Evolutionary conservation across 805 yeast species (phyloP).

Genomic region (Yarrowia sp.): DNA sequence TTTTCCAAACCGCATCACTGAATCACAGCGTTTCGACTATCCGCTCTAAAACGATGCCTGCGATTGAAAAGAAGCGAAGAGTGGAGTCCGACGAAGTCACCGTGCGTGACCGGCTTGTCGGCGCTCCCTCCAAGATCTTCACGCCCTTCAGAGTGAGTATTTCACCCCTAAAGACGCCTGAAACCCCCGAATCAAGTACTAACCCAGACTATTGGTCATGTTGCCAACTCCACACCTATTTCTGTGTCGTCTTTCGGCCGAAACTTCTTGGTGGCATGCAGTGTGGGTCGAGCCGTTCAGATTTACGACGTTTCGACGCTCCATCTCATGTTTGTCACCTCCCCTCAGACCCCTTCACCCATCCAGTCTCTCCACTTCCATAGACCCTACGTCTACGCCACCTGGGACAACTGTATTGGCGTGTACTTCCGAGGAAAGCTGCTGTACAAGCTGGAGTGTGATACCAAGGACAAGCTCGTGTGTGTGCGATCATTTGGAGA

Average conservation of each 20-base stretch:
- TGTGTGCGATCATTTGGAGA: conserved; percentile 29
- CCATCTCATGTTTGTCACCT: conserved; percentile 85
- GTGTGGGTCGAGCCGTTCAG: conserved; percentile 89
- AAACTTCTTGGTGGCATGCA: conserved; percentile 84
- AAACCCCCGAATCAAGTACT: background rate
- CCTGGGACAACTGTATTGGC: conserved; percentile 69
- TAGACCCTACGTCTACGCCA: conserved; percentile 82
- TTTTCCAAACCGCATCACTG: conserved; percentile 15
- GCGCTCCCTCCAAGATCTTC: conserved; percentile 62
- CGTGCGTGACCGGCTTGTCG: conserved; percentile 25
- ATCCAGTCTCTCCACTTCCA: conserved; percentile 80
- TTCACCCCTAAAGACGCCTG: background rate
- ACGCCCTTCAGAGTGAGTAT: conserved; percentile 76
- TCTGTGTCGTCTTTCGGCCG: conserved; percentile 88
- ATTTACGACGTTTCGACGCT: conserved; percentile 87
- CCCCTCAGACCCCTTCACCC: conserved; percentile 70
- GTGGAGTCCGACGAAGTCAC: conserved; percentile 28
- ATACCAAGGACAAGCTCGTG: conserved; percentile 43
- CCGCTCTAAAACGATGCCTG: conserved; percentile 23
- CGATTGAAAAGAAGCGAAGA: conserved; percentile 37
- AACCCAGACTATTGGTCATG: conserved; percentile 69
- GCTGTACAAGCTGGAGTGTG: conserved; percentile 53
- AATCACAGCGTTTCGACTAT: conserved; percentile 12
- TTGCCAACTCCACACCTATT: conserved; percentile 85
- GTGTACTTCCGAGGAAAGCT: conserved; percentile 82